Conservation (phyloP, 352 stramenopile species). For the Globisporangium nunn region DNA sequence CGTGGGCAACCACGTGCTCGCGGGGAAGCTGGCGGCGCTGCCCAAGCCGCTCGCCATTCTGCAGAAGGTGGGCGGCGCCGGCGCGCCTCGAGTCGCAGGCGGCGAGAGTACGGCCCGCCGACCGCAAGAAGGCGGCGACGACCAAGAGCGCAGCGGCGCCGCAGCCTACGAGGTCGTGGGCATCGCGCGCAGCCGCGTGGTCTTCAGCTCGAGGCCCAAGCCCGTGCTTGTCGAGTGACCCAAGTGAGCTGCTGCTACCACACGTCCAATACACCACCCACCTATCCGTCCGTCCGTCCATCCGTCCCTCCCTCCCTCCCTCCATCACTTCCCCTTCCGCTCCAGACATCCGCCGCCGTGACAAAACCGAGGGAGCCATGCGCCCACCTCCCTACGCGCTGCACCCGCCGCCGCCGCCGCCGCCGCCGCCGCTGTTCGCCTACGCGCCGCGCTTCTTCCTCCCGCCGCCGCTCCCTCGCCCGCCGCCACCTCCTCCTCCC, state of each 20-base stretch:
- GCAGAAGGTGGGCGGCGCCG: conserved; percentile 21
- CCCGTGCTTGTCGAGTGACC: conserved; percentile 36
- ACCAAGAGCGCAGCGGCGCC: no score
- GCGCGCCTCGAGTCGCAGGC: not conserved
- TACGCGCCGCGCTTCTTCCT: not conserved
- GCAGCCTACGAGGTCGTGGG: conserved; percentile 68
- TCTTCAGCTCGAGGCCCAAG: conserved; percentile 75
- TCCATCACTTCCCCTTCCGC: not conserved
- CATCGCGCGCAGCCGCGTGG: conserved; percentile 64
- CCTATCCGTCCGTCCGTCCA: no score
- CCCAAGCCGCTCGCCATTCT: conserved; percentile 74
- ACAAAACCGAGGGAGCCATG: not conserved
- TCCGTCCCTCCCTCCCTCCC: no score
- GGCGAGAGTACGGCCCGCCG: not conserved
- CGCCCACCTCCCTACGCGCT: not conserved
- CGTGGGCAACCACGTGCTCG: conserved; percentile 79
- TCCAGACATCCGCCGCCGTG: not conserved
- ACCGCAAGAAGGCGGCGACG: no score
- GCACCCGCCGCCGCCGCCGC: conserved; percentile 4
- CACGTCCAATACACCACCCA: no score
- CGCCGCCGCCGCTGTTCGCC: not conserved
- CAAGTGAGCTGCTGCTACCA: not conserved
- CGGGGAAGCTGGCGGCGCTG: conserved; percentile 62
- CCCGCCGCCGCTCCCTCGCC: not conserved
- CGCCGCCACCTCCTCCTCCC: not conserved